These are phyloP conservation scores for Heteromeles arbutifolia DNA, from an alignment of 306 rosid genomes.

Conservation along the genomic window DNA sequence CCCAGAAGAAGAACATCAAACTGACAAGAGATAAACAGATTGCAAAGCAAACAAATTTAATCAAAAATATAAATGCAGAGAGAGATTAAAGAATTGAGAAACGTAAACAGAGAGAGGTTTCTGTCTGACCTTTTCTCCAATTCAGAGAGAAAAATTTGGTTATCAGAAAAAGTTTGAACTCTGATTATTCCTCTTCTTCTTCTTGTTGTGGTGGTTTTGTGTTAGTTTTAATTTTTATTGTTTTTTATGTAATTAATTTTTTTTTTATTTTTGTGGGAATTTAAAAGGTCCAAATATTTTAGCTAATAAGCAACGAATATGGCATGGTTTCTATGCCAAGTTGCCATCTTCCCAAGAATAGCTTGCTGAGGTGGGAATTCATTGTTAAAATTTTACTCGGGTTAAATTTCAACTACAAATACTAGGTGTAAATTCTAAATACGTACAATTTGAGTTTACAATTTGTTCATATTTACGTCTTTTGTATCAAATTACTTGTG, in stretches of 20 bases:
- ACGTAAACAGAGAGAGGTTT: conserved; percentile 4
- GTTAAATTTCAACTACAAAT: not conserved
- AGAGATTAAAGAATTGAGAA: not conserved
- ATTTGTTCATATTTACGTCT: not conserved
- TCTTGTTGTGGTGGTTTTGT: conserved; percentile 28
- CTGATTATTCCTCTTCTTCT: conserved; percentile 1
- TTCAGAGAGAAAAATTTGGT: conserved; percentile 52
- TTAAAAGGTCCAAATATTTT: conserved; percentile 19
- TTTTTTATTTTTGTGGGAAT: not conserved
- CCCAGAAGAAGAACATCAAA: conserved; percentile 18
- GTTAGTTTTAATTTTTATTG: conserved; percentile 16
- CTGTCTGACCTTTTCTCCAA: conserved; percentile 63
- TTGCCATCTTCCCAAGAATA: conserved; percentile 73
- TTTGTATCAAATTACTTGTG: not conserved
- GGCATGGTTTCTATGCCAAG: conserved; percentile 44
- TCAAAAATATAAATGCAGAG: conserved; percentile 14
- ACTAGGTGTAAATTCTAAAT: not conserved
- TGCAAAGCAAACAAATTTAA: not conserved
- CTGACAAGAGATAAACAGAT: conserved; percentile 10
- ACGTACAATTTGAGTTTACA: not conserved
- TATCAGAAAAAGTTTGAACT: conserved; percentile 41
- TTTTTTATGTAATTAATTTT: conserved; percentile 17
- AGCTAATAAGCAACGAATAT: conserved; percentile 40
- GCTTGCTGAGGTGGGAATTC: conserved; percentile 56
- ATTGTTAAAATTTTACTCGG: not conserved